Base-by-base conservation (phyloP, 164 flowering plant genomes). In the Chloranthus sessilifolius region DNA sequence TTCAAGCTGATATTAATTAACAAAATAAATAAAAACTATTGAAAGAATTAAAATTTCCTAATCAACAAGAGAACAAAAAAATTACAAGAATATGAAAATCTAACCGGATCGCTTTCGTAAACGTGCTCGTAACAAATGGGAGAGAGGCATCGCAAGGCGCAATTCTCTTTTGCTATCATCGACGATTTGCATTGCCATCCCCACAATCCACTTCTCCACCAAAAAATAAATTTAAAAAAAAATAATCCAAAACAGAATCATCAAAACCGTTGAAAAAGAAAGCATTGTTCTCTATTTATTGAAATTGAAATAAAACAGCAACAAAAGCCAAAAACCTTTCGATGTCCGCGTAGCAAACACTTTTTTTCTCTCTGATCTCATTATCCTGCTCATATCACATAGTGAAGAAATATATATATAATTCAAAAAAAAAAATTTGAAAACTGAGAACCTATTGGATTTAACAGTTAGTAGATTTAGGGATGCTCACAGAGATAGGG, bases 61-160 rank as follows among this genome's bases (percentile, higher is more conserved):
- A 50, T 17, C 5, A 45, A 26, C 31, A 52, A 15, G 15, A 2
- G 4, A n/a, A n/a, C 16, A 22, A 7, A 28, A 4, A 15, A 26
- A 28, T 36, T 21, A 1, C 21, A 19, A 23, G 0, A 1, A 40
- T 15, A 35, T 30, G 20, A 29, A 36, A 20, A 26, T 7, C 74
- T 67, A 34, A 89, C 97, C 67, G 98, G 91, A 70, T 90, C 98
- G 47, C 88, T 67, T 63, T 74, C 81, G 49, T 90, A 90, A 41
- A 90, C 48, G 44, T 81, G 74, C 58, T 73, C 77, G 28, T 77
- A 82, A 63, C 98, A 86, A 57, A 58, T 8, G 0, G 94, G 84
- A 19, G 95, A 90, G 42, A 90, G 77, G 60, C 95, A 90, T 60
- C 65, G 57, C 67, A 90, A 52, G n/a, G 82, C 94, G 67, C 98